Evolutionary conservation across 73 alveolate genomes (phyloP).

Genomic region (Effrenium voratum): DNA sequence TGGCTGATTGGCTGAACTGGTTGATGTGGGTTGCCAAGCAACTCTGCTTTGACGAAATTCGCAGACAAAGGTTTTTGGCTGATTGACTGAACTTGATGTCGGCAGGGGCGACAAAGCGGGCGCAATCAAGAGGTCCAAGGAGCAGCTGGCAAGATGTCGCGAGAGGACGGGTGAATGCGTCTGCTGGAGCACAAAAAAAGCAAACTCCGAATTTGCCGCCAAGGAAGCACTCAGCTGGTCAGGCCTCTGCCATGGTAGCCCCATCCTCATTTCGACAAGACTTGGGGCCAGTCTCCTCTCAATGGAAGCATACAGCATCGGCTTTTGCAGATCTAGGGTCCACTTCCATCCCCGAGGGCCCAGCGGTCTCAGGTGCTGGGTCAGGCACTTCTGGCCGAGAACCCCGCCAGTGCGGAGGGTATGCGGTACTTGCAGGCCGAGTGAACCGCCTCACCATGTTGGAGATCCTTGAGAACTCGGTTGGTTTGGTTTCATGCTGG

Average conservation of each 20-base stretch:
- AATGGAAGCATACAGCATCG: too few relatives aligned
- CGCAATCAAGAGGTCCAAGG: constrained; percentile 69
- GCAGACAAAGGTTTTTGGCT: neutral
- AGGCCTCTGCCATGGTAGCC: constrained; percentile 85
- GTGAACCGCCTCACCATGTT: neutral
- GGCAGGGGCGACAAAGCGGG: constrained; percentile 84
- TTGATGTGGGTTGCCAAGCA: neutral
- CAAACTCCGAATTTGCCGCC: neutral
- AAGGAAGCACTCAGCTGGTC: constrained; percentile 86
- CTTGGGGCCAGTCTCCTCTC: too few relatives aligned
- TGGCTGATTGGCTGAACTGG: neutral
- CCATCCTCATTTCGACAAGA: too few relatives aligned
- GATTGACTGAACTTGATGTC: neutral
- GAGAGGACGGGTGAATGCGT: neutral
- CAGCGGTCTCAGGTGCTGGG: constrained; percentile 28
- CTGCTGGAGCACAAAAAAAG: too few relatives aligned
- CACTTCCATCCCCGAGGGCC: too few relatives aligned
- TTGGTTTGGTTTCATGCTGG: neutral
- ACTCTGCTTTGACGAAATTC: too few relatives aligned
- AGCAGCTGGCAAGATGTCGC: constrained; percentile 53
- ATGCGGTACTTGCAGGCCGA: constrained; percentile 85
- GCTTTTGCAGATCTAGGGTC: too few relatives aligned
- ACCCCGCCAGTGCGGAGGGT: constrained; percentile 88
- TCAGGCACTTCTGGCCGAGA: constrained; percentile 82
- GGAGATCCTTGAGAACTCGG: neutral